Percentiles rank a stretch among this genome's conserved stretches.
These are phyloP conservation scores for Tephrocybe sp. DNA, from an alignment of 768 basidiomycete species.

Conservation along the genomic window DNA sequence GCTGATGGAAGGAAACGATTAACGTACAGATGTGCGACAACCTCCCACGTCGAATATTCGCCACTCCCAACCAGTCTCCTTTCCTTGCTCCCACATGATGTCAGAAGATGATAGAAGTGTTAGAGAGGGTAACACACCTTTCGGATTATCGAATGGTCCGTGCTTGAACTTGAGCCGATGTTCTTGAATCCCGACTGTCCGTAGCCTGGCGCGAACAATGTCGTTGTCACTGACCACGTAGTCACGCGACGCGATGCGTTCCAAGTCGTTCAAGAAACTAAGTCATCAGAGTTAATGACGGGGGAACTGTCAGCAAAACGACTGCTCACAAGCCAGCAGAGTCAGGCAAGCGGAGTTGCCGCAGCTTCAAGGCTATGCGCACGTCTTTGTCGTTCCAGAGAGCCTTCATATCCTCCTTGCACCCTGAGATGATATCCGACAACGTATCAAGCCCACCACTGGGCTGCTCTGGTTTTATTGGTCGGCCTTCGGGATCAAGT, in stretches of 20 bases:
- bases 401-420: constrained; percentile 61
- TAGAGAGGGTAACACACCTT: constrained; percentile 22
- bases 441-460: constrained; percentile 34
- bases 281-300: neutral
- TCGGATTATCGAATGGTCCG: constrained; percentile 37
- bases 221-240: constrained; percentile 74
- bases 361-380: constrained; percentile 44
- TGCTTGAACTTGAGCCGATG: constrained; percentile 50
- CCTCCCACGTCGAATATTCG: constrained; percentile 78
- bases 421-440: constrained; percentile 55
- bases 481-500: constrained; percentile 28
- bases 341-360: constrained; percentile 55
- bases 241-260: constrained; percentile 58
- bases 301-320: constrained; percentile 1
- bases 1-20: constrained; percentile 21
- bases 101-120: neutral
- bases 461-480: constrained; percentile 1
- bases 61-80: constrained; percentile 55
- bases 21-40: constrained; percentile 62
- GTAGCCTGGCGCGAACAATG: constrained; percentile 67
- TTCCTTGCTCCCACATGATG: constrained; percentile 22
- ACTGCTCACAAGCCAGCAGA: constrained; percentile 63
- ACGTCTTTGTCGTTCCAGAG: constrained; percentile 65
- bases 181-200: constrained; percentile 74
- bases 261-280: constrained; percentile 70